Percentiles rank a stretch among this genome's conserved stretches.
Evolutionary conservation across 2,329 filamentous ascomycete genomes (phyloP).

Genomic region (Paracoccidioides brasiliensis): DNA sequence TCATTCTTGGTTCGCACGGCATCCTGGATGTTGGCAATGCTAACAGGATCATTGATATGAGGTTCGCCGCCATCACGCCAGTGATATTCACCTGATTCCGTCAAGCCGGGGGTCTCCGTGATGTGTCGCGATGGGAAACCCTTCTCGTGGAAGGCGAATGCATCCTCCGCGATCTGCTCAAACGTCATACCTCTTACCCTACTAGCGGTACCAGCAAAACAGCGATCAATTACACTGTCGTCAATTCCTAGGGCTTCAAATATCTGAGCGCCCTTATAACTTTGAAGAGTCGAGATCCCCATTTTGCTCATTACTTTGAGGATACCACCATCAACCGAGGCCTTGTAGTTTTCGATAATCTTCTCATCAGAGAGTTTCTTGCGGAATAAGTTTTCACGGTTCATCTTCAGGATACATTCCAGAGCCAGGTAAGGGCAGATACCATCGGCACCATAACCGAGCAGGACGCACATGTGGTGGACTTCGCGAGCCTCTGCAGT

Average conservation of each 20-base stretch:
- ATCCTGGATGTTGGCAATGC: conserved; percentile 94
- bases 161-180: conserved; percentile 84
- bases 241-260: conserved; percentile 93
- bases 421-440: conserved; percentile 91
- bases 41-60: conserved; percentile 87
- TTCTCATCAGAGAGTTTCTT: conserved; percentile 73
- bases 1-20: conserved; percentile 95
- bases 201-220: conserved; percentile 87
- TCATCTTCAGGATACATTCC: conserved; percentile 94
- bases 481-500: conserved; percentile 93
- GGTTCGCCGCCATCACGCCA: conserved; percentile 94
- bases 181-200: conserved; percentile 92
- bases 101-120: conserved; percentile 61
- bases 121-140: conserved; percentile 76
- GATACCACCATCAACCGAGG: conserved; percentile 90
- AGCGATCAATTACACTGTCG: conserved; percentile 80
- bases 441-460: conserved; percentile 88
- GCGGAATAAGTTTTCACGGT: conserved; percentile 81
- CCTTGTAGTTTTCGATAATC: conserved; percentile 90
- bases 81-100: conserved; percentile 93
- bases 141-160: conserved; percentile 86
- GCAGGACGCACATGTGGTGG: conserved; percentile 95
- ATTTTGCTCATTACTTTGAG: conserved; percentile 99
- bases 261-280: conserved; percentile 96
- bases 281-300: conserved; percentile 93